Evolutionary conservation across 257 asterid genomes (phyloP).

Genomic region (Solanum etuberosum): DNA sequence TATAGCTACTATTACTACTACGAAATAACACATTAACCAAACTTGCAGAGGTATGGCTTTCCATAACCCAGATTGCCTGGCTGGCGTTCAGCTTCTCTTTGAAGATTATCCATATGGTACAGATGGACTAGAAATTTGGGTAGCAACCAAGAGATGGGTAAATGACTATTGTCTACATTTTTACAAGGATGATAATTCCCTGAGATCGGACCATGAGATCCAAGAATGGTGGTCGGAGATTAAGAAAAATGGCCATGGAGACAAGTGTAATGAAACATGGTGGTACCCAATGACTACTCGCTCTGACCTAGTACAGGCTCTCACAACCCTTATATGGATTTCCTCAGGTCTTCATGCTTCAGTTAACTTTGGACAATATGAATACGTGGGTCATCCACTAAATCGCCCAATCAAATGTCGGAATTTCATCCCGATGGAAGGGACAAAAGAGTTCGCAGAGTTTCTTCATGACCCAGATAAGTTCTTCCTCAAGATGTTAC

Average conservation of each 20-base stretch:
- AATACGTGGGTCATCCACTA: conserved; percentile 33
- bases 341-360: conserved; percentile 36
- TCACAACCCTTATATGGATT: conserved; percentile 39
- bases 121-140: conserved; percentile 48
- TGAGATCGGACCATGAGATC: conserved; percentile 29
- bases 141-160: conserved; percentile 36
- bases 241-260: conserved; percentile 33
- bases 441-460: conserved; percentile 41
- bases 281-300: conserved; percentile 34
- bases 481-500: conserved; percentile 28
- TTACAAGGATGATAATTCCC: conserved; percentile 22
- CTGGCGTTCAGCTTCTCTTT: conserved; percentile 30
- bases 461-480: conserved; percentile 31
- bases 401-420: conserved; percentile 26
- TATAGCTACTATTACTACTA: neutral
- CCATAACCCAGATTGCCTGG: conserved; percentile 15
- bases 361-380: conserved; percentile 30
- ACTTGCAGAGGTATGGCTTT: conserved; percentile 35
- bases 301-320: conserved; percentile 19
- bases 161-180: conserved; percentile 20
- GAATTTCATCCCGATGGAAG: conserved; percentile 31
- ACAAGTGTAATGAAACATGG: conserved; percentile 27
- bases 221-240: conserved; percentile 48
- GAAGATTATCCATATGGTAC: conserved; percentile 43
- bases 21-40: neutral